A percentile compares a stretch with the other conserved stretches of the same genome.
phyloP scores from a whole-genome alignment of 805 yeast genomes.

The Metschnikowia orientalis region DNA sequence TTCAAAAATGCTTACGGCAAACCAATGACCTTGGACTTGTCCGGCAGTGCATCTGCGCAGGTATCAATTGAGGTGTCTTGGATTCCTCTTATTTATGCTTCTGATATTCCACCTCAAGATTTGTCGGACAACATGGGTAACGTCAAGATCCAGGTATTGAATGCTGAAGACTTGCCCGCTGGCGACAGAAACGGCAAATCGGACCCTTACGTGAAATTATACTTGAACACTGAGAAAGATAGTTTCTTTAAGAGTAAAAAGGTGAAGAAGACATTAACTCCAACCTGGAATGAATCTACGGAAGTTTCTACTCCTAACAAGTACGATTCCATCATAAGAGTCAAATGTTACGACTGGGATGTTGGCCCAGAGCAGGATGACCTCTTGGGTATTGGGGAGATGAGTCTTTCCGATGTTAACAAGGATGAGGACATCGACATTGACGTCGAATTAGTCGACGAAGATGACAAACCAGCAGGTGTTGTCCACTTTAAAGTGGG shows the following conservation, averaged over 20 bases:
- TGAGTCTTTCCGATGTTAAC: slow-evolving; percentile 53
- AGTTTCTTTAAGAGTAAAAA: slow-evolving; percentile 70
- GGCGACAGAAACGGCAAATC: slow-evolving; percentile 93
- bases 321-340: slow-evolving; percentile 51
- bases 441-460: slow-evolving; percentile 44
- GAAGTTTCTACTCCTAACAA: slow-evolving; percentile 56
- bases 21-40: slow-evolving; percentile 53
- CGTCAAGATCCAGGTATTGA: slow-evolving; percentile 54
- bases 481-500: slow-evolving; percentile 51
- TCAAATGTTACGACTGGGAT: slow-evolving; percentile 85
- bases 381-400: slow-evolving; percentile 58
- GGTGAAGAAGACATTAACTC: slow-evolving; percentile 81
- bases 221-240: slow-evolving; percentile 57
- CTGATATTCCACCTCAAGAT: slow-evolving; percentile 68
- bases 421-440: slow-evolving; percentile 38
- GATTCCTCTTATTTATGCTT: slow-evolving; percentile 63
- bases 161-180: slow-evolving; percentile 67
- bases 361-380: slow-evolving; percentile 86
- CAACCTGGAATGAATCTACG: slow-evolving; percentile 79
- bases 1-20: slow-evolving; percentile 60
- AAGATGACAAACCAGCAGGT: slow-evolving; percentile 59
- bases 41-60: slow-evolving; percentile 49
- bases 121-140: slow-evolving; percentile 71
- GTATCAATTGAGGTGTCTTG: slow-evolving; percentile 64
- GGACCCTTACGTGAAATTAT: slow-evolving; percentile 80